Conservation (phyloP, 352 stramenopile genomes). For the Pythium monospermum region DNA sequence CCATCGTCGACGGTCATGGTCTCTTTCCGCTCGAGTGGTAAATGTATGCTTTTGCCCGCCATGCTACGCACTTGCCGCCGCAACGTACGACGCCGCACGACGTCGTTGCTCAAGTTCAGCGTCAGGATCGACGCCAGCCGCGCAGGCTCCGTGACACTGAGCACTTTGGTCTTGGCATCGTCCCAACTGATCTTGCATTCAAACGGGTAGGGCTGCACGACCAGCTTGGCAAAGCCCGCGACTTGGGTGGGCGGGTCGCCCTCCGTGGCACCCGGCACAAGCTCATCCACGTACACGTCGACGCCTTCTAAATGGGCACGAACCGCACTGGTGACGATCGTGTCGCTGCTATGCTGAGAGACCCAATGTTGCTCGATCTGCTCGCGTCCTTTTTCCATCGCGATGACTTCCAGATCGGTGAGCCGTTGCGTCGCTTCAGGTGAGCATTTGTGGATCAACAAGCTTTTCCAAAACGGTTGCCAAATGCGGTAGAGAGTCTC, state of each 20-base stretch:
- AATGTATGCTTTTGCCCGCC: slow-evolving; percentile 14
- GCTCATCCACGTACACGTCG: slow-evolving; percentile 41
- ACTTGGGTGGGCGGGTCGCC: slow-evolving; percentile 32
- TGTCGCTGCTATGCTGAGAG: too few species aligned
- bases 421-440: slow-evolving; percentile 26
- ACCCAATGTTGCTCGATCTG: slow-evolving; percentile 34
- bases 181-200: slow-evolving; percentile 47
- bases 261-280: slow-evolving; percentile 25
- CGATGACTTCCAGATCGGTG: slow-evolving; percentile 24
- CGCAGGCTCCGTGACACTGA: slow-evolving; percentile 34
- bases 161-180: slow-evolving; percentile 37
- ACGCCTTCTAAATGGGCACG: slow-evolving; percentile 39
- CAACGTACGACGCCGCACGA: slow-evolving; percentile 22
- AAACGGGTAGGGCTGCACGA: slow-evolving; percentile 42
- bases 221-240: slow-evolving; percentile 48
- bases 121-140: slow-evolving; percentile 23
- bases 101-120: slow-evolving; percentile 31
- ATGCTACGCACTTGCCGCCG: slow-evolving; percentile 33
- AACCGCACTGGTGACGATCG: slow-evolving; percentile 23
- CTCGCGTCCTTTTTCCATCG: slow-evolving; percentile 27
- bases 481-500: slow-evolving; percentile 47
- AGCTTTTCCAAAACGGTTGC: slow-evolving; percentile 42
- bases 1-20: slow-evolving; percentile 32
- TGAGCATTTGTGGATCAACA: slow-evolving; percentile 20
- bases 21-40: slow-evolving; percentile 32